Percentiles rank a stretch among this genome's conserved stretches.
These are phyloP conservation scores for Yamadazyma oceani DNA, from an alignment of 1,139 yeast species.

Conservation along the genomic window DNA sequence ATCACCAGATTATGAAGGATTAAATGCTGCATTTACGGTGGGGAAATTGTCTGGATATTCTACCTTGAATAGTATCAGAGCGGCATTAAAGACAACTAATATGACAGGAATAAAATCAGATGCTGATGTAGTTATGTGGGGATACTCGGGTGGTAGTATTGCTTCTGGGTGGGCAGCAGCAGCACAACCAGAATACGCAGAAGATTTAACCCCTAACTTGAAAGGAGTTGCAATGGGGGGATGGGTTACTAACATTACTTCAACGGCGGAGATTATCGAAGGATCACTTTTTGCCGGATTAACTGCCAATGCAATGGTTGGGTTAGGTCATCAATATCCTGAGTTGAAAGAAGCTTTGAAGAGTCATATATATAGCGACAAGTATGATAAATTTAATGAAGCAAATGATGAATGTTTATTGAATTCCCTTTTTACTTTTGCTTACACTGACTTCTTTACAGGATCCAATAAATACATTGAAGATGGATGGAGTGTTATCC, in stretches of 20 bases:
- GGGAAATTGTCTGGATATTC: conserved; percentile 34
- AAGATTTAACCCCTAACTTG: conserved; percentile 25
- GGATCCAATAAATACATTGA: conserved; percentile 17
- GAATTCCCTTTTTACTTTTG: conserved; percentile 11
- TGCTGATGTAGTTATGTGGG: conserved; percentile 34
- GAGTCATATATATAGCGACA: conserved; percentile 1
- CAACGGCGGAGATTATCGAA: conserved; percentile 25
- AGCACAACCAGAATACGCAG: conserved; percentile 35
- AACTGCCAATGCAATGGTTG: conserved; percentile 26
- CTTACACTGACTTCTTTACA: conserved; percentile 16
- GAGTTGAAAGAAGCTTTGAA: conserved; percentile 8
- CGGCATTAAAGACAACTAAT: conserved; percentile 23
- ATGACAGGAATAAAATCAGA: conserved; percentile 27
- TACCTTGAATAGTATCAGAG: conserved; percentile 32
- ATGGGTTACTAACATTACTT: conserved; percentile 25
- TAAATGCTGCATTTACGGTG: conserved; percentile 30
- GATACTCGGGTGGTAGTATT: conserved; percentile 42
- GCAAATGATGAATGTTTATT: conserved; percentile 17
- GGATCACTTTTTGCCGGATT: conserved; percentile 29
- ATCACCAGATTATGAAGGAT: conserved; percentile 37
- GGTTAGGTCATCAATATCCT: conserved; percentile 29
- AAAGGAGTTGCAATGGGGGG: conserved; percentile 37
- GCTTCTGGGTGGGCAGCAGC: conserved; percentile 41
- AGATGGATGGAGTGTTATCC: conserved; percentile 18
- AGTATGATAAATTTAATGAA: conserved; percentile 9